A percentile compares a stretch with the other conserved stretches of the same genome.
phyloP scores from a whole-genome alignment of 2,329 filamentous ascomycete genomes.

The Coniochaeta hoffmannii region DNA sequence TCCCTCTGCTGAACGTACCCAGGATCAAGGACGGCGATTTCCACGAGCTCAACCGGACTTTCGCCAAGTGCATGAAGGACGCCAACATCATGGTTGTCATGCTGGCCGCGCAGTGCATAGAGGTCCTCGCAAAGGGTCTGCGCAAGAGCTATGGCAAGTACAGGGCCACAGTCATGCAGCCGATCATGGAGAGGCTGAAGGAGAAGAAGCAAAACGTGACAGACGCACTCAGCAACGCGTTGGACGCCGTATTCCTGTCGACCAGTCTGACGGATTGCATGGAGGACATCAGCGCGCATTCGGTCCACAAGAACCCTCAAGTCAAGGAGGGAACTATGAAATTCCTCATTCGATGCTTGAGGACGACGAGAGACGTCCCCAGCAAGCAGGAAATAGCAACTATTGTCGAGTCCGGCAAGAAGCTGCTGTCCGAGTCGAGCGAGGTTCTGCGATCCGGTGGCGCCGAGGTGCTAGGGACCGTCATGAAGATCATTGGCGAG shows the following conservation, averaged over 20 bases:
- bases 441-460: constrained; percentile 81
- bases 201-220: constrained; percentile 91
- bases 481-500: constrained; percentile 99
- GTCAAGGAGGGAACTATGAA: constrained; percentile 94
- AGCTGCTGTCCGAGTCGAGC: constrained; percentile 81
- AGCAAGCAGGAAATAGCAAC: constrained; percentile 73
- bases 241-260: constrained; percentile 61
- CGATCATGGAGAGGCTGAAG: constrained; percentile 92
- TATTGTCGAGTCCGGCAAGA: constrained; percentile 84
- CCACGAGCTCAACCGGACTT: constrained; percentile 70
- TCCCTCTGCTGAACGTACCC: constrained; percentile 70
- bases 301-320: constrained; percentile 94
- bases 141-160: constrained; percentile 74
- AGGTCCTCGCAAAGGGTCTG: constrained; percentile 79
- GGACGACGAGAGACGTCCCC: constrained; percentile 76
- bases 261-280: constrained; percentile 76
- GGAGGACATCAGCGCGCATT: constrained; percentile 79
- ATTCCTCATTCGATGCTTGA: constrained; percentile 83
- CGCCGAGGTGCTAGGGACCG: constrained; percentile 82
- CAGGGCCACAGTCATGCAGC: constrained; percentile 69
- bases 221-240: constrained; percentile 77
- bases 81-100: constrained; percentile 94
- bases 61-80: constrained; percentile 98
- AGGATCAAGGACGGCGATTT: constrained; percentile 89
- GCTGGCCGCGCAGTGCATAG: constrained; percentile 86